Conservation (phyloP, 208 protist species). For the Crithidia fasciculata region DNA sequence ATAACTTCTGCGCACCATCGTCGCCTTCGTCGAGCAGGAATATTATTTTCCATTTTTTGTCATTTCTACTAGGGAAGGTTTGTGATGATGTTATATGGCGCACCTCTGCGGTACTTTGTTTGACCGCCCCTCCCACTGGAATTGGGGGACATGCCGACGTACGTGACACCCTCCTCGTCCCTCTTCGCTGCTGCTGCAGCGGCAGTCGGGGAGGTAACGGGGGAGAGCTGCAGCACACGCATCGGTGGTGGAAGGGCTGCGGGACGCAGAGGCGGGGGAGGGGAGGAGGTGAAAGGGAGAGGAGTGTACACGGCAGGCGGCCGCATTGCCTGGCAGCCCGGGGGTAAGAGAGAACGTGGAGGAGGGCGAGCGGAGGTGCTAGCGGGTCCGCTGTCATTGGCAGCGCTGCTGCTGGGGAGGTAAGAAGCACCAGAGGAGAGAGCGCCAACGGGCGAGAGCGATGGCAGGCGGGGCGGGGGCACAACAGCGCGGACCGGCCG, state of each 20-base stretch:
- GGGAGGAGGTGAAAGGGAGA: background rate
- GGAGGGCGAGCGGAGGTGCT: background rate
- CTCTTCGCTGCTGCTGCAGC: background rate
- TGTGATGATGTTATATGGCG: conserved; percentile 31
- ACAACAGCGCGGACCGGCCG: background rate
- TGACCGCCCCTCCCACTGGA: background rate
- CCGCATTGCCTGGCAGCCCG: conserved; percentile 16
- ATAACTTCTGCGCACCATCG: too few relatives aligned
- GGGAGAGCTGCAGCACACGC: background rate
- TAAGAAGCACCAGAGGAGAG: background rate
- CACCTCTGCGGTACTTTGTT: conserved; percentile 10
- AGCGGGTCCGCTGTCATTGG: background rate
- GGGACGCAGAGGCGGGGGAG: background rate
- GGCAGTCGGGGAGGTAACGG: background rate
- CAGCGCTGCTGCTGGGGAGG: background rate
- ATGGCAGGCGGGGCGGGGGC: conserved; percentile 4
- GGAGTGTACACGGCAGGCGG: conserved; percentile 17
- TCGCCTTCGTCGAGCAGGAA: too few relatives aligned
- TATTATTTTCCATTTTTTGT: too few relatives aligned
- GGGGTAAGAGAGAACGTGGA: conserved; percentile 7
- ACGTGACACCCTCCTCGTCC: background rate
- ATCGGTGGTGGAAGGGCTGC: background rate
- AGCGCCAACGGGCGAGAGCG: conserved; percentile 6
- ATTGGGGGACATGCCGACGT: conserved; percentile 9
- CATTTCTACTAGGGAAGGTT: conserved; percentile 13